Percentiles rank a stretch among this genome's conserved stretches.
Evolutionary conservation across 1,284 basidiomycete genomes (phyloP).

Genomic region (Exobasidium rhododendri): DNA sequence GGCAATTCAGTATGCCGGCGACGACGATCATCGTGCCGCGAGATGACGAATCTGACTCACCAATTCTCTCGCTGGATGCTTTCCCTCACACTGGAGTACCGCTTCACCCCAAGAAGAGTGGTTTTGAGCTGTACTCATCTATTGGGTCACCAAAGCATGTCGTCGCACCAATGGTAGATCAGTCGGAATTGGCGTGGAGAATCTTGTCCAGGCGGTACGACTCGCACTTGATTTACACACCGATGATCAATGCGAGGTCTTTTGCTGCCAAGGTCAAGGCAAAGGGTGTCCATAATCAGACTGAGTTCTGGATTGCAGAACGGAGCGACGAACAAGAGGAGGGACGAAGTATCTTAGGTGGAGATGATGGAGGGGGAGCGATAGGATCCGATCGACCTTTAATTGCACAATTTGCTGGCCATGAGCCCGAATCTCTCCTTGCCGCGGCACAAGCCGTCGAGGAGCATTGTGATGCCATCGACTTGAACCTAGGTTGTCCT

Average conservation of each 20-base stretch:
- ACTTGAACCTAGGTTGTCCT: constrained; percentile 86
- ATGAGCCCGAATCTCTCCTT: constrained; percentile 72
- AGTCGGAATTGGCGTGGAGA: constrained; percentile 85
- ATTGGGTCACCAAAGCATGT: constrained; percentile 81
- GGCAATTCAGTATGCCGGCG: neutral
- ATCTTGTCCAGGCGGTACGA: constrained; percentile 82
- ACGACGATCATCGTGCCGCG: neutral
- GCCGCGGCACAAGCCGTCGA: constrained; percentile 40
- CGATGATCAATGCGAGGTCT: constrained; percentile 95
- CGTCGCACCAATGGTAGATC: constrained; percentile 97
- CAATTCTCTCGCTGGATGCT: constrained; percentile 23
- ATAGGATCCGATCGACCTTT: constrained; percentile 70
- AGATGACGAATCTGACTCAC: neutral
- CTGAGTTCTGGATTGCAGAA: constrained; percentile 12
- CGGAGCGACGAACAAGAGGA: neutral
- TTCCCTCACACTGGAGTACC: constrained; percentile 50
- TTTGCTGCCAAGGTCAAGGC: constrained; percentile 59
- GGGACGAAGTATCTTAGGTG: constrained; percentile 63
- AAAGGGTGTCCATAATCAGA: constrained; percentile 31
- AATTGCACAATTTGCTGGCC: constrained; percentile 88
- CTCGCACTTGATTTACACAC: constrained; percentile 78
- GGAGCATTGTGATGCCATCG: constrained; percentile 70
- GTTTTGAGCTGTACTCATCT: constrained; percentile 78
- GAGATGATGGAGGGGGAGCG: constrained; percentile 2
- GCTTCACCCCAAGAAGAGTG: constrained; percentile 63